Conservation (phyloP, 768 basidiomycete species). For the Russula olivacea region DNA sequence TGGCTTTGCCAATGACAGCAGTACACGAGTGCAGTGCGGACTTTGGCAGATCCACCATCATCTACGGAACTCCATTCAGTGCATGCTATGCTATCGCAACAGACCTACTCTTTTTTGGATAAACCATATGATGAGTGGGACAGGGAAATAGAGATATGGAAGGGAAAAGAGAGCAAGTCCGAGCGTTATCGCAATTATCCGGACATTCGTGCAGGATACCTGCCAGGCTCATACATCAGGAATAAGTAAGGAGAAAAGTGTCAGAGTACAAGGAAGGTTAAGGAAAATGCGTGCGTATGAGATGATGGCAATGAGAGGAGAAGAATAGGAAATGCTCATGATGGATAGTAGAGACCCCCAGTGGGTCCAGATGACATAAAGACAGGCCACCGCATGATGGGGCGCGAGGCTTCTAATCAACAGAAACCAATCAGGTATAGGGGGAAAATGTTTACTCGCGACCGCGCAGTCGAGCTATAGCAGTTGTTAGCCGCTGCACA, state of each 20-base stretch:
- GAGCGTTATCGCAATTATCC: not conserved
- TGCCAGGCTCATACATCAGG: not conserved
- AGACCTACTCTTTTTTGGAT: not conserved
- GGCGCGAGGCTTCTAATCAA: not conserved
- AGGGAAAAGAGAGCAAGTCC: not conserved
- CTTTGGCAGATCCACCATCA: not conserved
- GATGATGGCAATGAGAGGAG: not conserved
- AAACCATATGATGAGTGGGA: not conserved
- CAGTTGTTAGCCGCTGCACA: constrained; percentile 6
- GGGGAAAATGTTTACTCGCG: constrained; percentile 3
- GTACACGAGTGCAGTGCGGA: not conserved
- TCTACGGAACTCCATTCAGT: too few species aligned
- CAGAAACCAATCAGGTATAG: not conserved
- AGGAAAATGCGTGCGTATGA: constrained; percentile 9
- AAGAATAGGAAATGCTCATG: not conserved
- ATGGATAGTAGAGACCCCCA: not conserved
- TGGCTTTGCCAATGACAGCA: not conserved
- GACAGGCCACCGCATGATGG: not conserved
- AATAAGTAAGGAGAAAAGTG: not conserved
- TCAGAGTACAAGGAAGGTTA: constrained; percentile 8
- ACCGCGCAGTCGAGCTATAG: constrained; percentile 17
- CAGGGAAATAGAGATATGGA: not conserved
- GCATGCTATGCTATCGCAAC: not conserved
- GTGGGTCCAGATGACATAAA: not conserved
- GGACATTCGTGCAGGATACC: constrained; percentile 3